Base-by-base conservation (phyloP, 2,329 filamentous ascomycete species). In the Curvularia verruculosa region DNA sequence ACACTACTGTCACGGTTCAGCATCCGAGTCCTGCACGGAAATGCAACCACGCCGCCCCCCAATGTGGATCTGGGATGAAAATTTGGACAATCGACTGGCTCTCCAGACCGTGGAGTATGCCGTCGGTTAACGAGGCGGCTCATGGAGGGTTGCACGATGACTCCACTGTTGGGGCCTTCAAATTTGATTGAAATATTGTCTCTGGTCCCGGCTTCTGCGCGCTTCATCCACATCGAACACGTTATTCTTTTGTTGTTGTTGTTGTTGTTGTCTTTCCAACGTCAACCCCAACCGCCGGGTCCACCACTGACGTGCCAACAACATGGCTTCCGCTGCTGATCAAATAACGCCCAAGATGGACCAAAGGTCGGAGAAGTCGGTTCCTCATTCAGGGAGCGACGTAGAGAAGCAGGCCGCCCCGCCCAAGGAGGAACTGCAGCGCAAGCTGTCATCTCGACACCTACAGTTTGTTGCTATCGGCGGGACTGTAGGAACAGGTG, bases 401-500 rank as follows among this genome's bases (percentile, higher is more conserved):
- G 43, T 73, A 9, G 75, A 78, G 66, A 77, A 77, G 66, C 73
- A 75, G 62, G 54, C 52, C 29, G 53, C 67, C 5, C 58, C 65
- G 7, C 58, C 60, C 37, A 55, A 63, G 9, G 65, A 68, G 21
- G 59, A 73, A 51, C 65, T 78, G 21, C 69, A 77, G 50, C 68
- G 75, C 53, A 75, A 75, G 54, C 64, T 77, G 34, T 74, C 72
- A 26, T 70, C 66, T 53, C 68, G 75, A 37, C 75, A 77, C 59
- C 59, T 77, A 47, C 75, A 77, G 50, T 75, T 77, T 52, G 74
- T 77, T 40, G 75, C 75, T 8, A 76, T 77, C 57, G 75, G 75
- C 52, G 75, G 75, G 37, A 77, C 76, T 37, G 82, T 84, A 52
- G 82, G 82, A 40, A 84, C 82, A 28, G 83, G 83, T 69, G 74